These are phyloP conservation scores for Bisporella sp. DNA, from an alignment of 2,329 filamentous ascomycete species.

Conservation along the genomic window DNA sequence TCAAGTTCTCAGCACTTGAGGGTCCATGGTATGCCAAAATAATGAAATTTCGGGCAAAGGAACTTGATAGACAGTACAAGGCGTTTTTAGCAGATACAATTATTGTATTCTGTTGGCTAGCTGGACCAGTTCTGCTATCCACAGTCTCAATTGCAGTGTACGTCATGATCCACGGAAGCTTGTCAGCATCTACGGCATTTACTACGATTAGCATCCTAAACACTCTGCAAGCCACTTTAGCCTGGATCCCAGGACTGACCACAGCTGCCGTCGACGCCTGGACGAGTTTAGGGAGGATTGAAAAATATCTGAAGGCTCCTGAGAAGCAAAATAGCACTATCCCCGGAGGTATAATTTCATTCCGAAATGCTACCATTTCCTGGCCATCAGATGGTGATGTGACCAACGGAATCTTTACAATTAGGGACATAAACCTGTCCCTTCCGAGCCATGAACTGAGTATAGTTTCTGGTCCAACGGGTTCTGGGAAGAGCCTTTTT, in stretches of 20 bases:
- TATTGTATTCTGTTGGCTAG: constrained; percentile 46
- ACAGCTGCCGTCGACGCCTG: constrained; percentile 63
- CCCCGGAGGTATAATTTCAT: constrained; percentile 52
- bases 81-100: constrained; percentile 12
- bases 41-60: constrained; percentile 53
- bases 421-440: constrained; percentile 56
- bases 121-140: constrained; percentile 64
- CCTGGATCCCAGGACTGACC: constrained; percentile 63
- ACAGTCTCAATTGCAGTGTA: constrained; percentile 64
- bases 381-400: constrained; percentile 65
- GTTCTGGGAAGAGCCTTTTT: constrained; percentile 70
- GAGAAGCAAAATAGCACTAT: constrained; percentile 51
- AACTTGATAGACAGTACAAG: constrained; percentile 57
- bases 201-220: constrained; percentile 68
- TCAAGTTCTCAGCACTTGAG: constrained; percentile 74
- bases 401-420: constrained; percentile 39
- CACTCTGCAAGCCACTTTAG: constrained; percentile 60
- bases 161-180: constrained; percentile 50
- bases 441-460: constrained; percentile 66
- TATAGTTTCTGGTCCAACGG: constrained; percentile 70
- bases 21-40: constrained; percentile 66
- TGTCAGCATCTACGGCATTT: constrained; percentile 70
- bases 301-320: constrained; percentile 59
- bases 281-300: constrained; percentile 64
- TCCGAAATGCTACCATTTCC: constrained; percentile 61